Evolutionary conservation across 2,329 filamentous ascomycete species (phyloP).

Genomic region (Botrytis cinerea): DNA sequence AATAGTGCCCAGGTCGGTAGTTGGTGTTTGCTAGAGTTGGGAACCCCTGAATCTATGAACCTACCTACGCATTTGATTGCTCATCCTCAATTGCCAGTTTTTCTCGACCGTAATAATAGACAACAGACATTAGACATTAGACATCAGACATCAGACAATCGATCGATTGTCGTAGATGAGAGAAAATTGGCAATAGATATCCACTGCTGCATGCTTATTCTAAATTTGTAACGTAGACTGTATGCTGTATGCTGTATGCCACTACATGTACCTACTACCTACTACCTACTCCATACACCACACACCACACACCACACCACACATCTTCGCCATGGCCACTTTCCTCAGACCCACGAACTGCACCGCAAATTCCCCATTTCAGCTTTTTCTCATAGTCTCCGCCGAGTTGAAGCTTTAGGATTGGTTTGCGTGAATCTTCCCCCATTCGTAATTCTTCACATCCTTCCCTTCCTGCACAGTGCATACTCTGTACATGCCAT

Average conservation of each 20-base stretch:
- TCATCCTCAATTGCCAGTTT: not conserved
- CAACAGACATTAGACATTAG: not conserved
- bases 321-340: slow-evolving; percentile 1
- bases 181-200: not conserved
- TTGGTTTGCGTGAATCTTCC: slow-evolving; percentile 7
- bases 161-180: not conserved
- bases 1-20: not conserved
- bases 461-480: slow-evolving; percentile 11
- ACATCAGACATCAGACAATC: not conserved
- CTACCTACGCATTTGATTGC: not conserved
- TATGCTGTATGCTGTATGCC: not conserved
- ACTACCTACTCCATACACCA: not conserved
- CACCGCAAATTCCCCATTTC: slow-evolving; percentile 8
- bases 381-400: not conserved
- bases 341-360: slow-evolving; percentile 4
- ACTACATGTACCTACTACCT: not conserved
- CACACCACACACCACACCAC: not conserved
- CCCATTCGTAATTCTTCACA: not conserved
- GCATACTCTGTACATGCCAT: not conserved
- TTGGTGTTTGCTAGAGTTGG: not conserved
- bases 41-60: not conserved
- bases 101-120: too few species aligned
- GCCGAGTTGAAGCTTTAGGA: slow-evolving; percentile 8
- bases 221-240: not conserved
- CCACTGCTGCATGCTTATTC: not conserved